Base-by-base conservation (phyloP, 139 green algal species). In the Zygnema circumcarinatum region DNA sequence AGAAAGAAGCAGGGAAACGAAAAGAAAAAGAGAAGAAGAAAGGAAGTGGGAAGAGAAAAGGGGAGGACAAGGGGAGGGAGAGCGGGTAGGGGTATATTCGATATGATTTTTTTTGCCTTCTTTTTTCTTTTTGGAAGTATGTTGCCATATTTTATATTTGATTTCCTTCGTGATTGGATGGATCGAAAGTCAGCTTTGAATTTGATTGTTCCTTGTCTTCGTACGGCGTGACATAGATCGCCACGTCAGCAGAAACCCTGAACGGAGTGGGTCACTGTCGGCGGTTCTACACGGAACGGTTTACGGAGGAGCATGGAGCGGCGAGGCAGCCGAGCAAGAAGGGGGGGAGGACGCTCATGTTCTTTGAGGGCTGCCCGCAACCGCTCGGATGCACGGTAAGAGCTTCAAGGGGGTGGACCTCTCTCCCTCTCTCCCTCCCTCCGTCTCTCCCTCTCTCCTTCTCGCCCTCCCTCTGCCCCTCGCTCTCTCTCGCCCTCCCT, bases 331-430 rank as follows among this genome's bases (percentile, higher is more conserved):
- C 1, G 1, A 36, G 3, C 32, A 87, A 67, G 29, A 79, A 88
- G 16, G 31, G 29, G 16, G 32, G 31, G 16, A 87, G 75, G 38
- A 87, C 81, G 20, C 67, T 87, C 21, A 96, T 98, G 94, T 88
- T 91, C n/a, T 95, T 98, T 75, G 94, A 95, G 38, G 93, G 93
- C 67, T 96, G 92, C 87, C 87, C 92, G 0, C 83, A 88, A 1
- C 92, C 92, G 32, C 90, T 95, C 33, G 94, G 93, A 29, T 94
- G 92, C 88, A 98, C 94, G 0, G 87, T 98, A 36, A 73, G 67
- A 74, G 38, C 39, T 36, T 84, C 38, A 1, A n/a, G n/a, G n/a
- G n/a, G n/a, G n/a, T n/a, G n/a, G n/a, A n/a, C 38, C 53, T 78
- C 35, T 52, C 69, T 39, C 69, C 16, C 36, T 78, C 36, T 78